Base-by-base conservation (phyloP, 306 rosid species). In the Sesbania bispinosa region DNA sequence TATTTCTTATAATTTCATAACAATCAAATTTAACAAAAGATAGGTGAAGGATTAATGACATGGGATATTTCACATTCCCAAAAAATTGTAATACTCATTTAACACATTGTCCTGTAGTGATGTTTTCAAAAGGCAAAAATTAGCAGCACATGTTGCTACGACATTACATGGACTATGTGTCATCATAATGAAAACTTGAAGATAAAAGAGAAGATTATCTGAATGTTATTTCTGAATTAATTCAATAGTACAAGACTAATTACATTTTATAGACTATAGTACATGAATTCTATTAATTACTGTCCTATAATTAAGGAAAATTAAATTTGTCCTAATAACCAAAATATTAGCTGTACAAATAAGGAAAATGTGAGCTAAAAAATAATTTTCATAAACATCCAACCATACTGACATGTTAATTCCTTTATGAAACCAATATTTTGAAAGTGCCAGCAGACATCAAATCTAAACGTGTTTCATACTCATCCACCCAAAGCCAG, bases 351-450 rank as follows among this genome's bases (percentile, higher is more conserved):
- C 10, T 35, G 39, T 35, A 35, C 1, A 35, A 35, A 35, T 35
- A 35, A n/a, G n/a, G n/a, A n/a, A n/a, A n/a, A n/a, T n/a, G n/a
- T 62, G 65, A 16, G 30, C 69, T 27, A 73, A 57, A 48, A 6
- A 66, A 65, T 41, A 20, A 2, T 43, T 66, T 41, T 10, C 18
- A 33, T 53, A 75, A 67, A 48, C 61, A 19, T 69, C 50, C 54
- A 10, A 64, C 23, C 24, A 59, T 50, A 71, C 45, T 36, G 43
- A 38, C 68, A 43, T 10, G 46, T n/a, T 64, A 57, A 79, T 46
- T 73, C 67, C 14, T 47, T 57, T 74, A 42, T 20, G 55, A 74
- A 79, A 60, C 64, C 66, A 26, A 46, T 39, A 66, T 73, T 30
- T 45, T 79, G 54, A 58, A 73, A 39, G 63, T 30, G 74, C 13